Evolutionary conservation across 768 basidiomycete genomes (phyloP), one percentile per base, ranked within the genome.

Genomic region (Tylopilus intermedius): DNA sequence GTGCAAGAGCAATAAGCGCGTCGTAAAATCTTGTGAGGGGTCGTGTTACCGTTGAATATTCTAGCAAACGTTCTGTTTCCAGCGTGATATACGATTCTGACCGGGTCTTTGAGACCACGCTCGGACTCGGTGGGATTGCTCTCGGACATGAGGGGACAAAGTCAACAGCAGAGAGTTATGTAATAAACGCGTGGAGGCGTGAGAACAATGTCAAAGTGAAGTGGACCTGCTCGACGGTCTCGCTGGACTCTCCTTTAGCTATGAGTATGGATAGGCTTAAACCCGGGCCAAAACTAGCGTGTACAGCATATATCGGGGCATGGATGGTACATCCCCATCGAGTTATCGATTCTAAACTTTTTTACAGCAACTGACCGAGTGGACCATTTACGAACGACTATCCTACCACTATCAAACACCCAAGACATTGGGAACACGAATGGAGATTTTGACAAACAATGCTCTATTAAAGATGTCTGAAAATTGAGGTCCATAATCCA

Each of bases 51-150:
- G 60, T 72, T 71, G 60, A 76, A 71, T 5, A 78, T 58, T 51
- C 76, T 65, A 27, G 73, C 71, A 55, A 78, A 78, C 5, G 65
- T 69, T 40, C 69, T 62, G 45, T 63, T 45, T 26, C 52, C 65
- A 0, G 71, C 58, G 40, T 70, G 68, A 55, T 74, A 78, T 3
- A 75, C 76, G 14, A 78, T 64, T n/a, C 59, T 57, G 33, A 55
- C 54, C 1, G 53, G 42, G 27, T 54, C 46, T 44, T 55, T 50
- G 41, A 33, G 30, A 10, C n/a, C 13, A 33, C 5, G 30, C 26
- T 42, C 43, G 14, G 41, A 49, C 26, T 42, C 43, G 14, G 41
- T 46, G 21, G 41, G 60, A 39, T 14, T 30, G 26, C 0, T 44
- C 38, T 56, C 60, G 50, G 27, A 32, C 4, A 18, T 39, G 38